Base-by-base conservation (phyloP, 2,329 filamentous ascomycete genomes). In the Hypoxylon sp. region DNA sequence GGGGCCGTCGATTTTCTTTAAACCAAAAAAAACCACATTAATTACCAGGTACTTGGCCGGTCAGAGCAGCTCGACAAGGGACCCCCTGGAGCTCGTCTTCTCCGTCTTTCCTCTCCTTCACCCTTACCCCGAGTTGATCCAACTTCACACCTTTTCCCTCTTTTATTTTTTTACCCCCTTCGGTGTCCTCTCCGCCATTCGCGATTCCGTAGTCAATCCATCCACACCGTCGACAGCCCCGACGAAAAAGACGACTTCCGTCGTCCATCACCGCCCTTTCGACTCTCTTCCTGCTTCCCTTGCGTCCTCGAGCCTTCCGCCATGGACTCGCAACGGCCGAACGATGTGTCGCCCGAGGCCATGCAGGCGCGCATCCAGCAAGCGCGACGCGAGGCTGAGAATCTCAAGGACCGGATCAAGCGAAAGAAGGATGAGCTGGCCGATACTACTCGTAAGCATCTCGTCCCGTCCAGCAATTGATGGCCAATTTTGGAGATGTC, bases 381-480 rank as follows among this genome's bases (percentile, higher is more conserved):
- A 73, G 94, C 95, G 76, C 88, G 95, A 78, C 91, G 95, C 82
- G 95, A 99, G 84, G 95, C 95, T 71, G 95, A 98, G 83, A 93
- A 91, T 50, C 83, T 98, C 70, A 98, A 98, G 84, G 94, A 98
- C 77, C 89, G 91, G 78, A 98, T 98, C 87, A 98, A 97, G 89
- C 88, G 93, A 80, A 97, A 96, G 88, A 98, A 98, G 90, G 95
- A 99, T 86, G 95, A 98, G 81, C 86, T 99, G 70, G 94, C 94
- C 75, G 95, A 99, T 79, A 96, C 93, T 65, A 96, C 93, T 74
- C 89, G 95, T 99, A 88, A 86, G 94, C 60, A 33, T 84, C 40
- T 54, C 35, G 55, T 47, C 21, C 45, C 43, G 23, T 37, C 38
- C 26, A 48, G 48, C 47, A 62, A 60, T 61, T 54, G 41, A 56